phyloP scores from a whole-genome alignment of 352 stramenopile genomes.

The Aphanomyces astaci region DNA sequence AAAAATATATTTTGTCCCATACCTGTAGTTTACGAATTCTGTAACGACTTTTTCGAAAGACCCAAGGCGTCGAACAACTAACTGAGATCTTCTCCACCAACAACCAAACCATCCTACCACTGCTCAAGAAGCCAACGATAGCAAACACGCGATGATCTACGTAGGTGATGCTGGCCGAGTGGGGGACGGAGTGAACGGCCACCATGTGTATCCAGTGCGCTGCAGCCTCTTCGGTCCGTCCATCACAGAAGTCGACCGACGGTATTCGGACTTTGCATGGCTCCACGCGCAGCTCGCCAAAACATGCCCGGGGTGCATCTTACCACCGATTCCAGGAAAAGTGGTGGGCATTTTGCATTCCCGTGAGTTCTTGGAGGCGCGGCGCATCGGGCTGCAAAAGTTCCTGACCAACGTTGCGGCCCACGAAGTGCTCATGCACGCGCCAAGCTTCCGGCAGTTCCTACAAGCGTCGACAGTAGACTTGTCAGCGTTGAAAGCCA shows the following conservation, averaged over 20 bases:
- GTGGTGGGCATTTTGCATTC: conserved; percentile 65
- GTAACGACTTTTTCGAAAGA: not conserved
- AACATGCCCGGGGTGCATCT: conserved; percentile 76
- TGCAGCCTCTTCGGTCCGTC: conserved; percentile 39
- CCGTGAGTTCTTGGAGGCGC: conserved; percentile 73
- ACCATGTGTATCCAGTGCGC: conserved; percentile 75
- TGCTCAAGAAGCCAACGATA: not conserved
- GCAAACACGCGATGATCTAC: conserved; percentile 31
- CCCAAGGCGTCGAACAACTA: not conserved
- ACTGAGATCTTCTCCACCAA: not conserved
- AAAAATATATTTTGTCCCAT: no score
- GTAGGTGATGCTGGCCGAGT: conserved; percentile 67
- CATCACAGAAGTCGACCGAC: conserved; percentile 51
- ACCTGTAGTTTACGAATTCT: no score
- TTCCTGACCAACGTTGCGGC: conserved; percentile 64
- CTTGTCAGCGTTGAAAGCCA: conserved; percentile 59
- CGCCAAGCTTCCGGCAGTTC: conserved; percentile 61
- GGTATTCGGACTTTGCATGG: conserved; percentile 83
- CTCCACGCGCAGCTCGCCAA: conserved; percentile 54
- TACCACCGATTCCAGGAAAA: conserved; percentile 71
- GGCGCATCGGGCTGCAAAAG: conserved; percentile 60
- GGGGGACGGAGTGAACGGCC: conserved; percentile 75
- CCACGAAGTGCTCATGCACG: conserved; percentile 67
- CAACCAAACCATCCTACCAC: not conserved
- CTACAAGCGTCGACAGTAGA: conserved; percentile 68